phyloP scores from a whole-genome alignment of 768 basidiomycete genomes.

The Kwoniella bestiolae region DNA sequence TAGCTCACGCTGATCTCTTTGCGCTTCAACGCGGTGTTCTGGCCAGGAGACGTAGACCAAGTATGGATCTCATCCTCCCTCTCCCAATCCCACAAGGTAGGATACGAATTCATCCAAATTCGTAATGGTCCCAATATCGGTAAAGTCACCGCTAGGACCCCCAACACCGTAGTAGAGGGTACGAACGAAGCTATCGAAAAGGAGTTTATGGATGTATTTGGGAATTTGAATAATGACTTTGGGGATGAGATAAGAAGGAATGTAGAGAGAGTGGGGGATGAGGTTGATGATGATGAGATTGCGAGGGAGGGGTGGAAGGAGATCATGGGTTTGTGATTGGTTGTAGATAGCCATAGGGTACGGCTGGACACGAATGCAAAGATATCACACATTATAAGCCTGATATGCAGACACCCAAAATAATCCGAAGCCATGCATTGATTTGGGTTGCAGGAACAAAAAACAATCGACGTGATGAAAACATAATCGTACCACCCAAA shows the following conservation, averaged over 20 bases:
- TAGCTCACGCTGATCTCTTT: no score
- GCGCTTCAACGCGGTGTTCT: slow-evolving; percentile 1
- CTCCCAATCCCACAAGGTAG: slow-evolving; percentile 9
- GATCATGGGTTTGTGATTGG: not conserved
- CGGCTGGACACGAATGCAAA: no score
- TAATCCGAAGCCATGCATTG: no score
- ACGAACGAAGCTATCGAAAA: slow-evolving; percentile 7
- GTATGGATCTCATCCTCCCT: slow-evolving; percentile 23
- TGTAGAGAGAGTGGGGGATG: slow-evolving; percentile 4
- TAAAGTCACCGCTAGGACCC: not conserved
- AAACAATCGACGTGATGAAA: no score
- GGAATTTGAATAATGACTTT: not conserved
- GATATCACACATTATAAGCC: no score
- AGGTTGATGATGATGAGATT: slow-evolving; percentile 7
- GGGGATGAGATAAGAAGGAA: not conserved
- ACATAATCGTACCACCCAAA: not conserved
- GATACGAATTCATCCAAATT: slow-evolving; percentile 20
- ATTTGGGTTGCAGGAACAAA: no score
- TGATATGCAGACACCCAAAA: no score
- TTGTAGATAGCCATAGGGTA: no score
- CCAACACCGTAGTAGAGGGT: not conserved
- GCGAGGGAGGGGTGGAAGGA: not conserved
- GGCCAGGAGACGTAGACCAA: slow-evolving; percentile 22
- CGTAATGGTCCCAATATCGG: slow-evolving; percentile 16
- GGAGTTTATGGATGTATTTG: slow-evolving; percentile 12